Evolutionary conservation across 495 filamentous ascomycete species (phyloP).

Genomic region (Cercophora sp.): DNA sequence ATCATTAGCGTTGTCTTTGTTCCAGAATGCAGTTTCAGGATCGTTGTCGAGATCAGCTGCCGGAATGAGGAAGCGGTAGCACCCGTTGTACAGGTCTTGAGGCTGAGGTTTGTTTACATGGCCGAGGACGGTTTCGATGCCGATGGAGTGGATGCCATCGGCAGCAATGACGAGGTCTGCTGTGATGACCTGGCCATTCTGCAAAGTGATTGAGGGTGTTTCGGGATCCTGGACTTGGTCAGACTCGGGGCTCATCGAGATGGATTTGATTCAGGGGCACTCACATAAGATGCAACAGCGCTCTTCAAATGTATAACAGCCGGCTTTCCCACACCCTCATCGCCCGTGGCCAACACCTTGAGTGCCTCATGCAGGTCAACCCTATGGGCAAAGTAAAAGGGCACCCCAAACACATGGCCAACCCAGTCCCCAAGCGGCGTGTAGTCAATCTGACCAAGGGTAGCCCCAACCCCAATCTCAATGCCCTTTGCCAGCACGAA

Average conservation of each 20-base stretch:
- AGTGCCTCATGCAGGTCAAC: constrained; percentile 44
- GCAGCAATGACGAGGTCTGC: constrained; percentile 49
- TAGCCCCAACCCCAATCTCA: constrained; percentile 31
- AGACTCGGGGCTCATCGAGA: no score
- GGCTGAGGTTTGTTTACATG: constrained; percentile 20
- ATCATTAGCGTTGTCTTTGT: constrained; percentile 26
- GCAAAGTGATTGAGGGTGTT: constrained; percentile 33
- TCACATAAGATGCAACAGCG: constrained; percentile 27
- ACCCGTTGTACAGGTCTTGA: constrained; percentile 33
- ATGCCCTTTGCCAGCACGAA: constrained; percentile 26
- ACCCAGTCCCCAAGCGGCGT: constrained; percentile 14
- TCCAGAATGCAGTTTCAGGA: constrained; percentile 28
- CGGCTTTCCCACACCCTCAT: constrained; percentile 29
- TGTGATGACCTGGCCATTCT: constrained; percentile 29
- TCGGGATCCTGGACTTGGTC: constrained; percentile 36
- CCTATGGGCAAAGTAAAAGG: constrained; percentile 24
- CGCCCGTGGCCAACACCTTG: constrained; percentile 36
- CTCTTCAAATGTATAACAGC: constrained; percentile 30
- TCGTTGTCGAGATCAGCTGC: constrained; percentile 32
- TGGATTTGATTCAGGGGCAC: background rate
- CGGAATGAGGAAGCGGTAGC: constrained; percentile 45
- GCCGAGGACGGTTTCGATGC: constrained; percentile 25
- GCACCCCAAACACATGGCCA: constrained; percentile 12
- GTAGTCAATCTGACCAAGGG: constrained; percentile 31
- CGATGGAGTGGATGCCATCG: constrained; percentile 45